Percentiles rank a stretch among this genome's conserved stretches.
Conservation (phyloP, 2,329 filamentous ascomycete genomes). For the Aaosphaeria arxii region DNA sequence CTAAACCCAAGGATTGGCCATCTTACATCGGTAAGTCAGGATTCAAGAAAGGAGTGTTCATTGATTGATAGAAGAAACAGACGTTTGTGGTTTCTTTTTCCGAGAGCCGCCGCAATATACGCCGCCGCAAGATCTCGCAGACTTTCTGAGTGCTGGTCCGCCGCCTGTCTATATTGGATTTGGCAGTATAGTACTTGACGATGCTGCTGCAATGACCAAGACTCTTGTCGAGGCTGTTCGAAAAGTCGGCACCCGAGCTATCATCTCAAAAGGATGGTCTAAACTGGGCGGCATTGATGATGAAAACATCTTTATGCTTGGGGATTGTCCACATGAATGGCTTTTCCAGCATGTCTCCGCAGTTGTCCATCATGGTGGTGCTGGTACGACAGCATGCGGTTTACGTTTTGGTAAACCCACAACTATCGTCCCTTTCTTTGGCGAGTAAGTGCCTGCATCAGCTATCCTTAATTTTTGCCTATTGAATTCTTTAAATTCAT, state of each 20-base stretch:
- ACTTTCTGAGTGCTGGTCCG: slow-evolving; percentile 20
- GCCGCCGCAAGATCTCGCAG: slow-evolving; percentile 14
- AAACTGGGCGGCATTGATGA: slow-evolving; percentile 56
- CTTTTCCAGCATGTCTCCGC: slow-evolving; percentile 73
- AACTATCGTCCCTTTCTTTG: slow-evolving; percentile 56
- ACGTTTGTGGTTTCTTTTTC: slow-evolving; percentile 25
- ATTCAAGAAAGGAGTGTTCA: slow-evolving; percentile 8
- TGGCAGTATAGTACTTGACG: slow-evolving; percentile 27
- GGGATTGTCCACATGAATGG: slow-evolving; percentile 85
- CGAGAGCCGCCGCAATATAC: slow-evolving; percentile 15
- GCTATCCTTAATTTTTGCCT: not conserved
- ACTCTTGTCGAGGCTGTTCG: slow-evolving; percentile 70
- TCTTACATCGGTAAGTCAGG: slow-evolving; percentile 29
- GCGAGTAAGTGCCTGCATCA: slow-evolving; percentile 61
- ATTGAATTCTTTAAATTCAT: not conserved
- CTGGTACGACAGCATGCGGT: slow-evolving; percentile 57
- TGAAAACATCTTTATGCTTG: slow-evolving; percentile 70
- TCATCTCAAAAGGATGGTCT: slow-evolving; percentile 25
- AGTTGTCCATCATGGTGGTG: slow-evolving; percentile 80
- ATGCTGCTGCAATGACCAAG: slow-evolving; percentile 30
- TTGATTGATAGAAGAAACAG: not conserved
- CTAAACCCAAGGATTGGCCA: slow-evolving; percentile 20
- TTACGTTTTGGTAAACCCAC: slow-evolving; percentile 51
- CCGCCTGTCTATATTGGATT: slow-evolving; percentile 32
- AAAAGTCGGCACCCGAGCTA: slow-evolving; percentile 49